Evolutionary conservation across 1,284 basidiomycete genomes (phyloP).

Genomic region (Athelia sp.): DNA sequence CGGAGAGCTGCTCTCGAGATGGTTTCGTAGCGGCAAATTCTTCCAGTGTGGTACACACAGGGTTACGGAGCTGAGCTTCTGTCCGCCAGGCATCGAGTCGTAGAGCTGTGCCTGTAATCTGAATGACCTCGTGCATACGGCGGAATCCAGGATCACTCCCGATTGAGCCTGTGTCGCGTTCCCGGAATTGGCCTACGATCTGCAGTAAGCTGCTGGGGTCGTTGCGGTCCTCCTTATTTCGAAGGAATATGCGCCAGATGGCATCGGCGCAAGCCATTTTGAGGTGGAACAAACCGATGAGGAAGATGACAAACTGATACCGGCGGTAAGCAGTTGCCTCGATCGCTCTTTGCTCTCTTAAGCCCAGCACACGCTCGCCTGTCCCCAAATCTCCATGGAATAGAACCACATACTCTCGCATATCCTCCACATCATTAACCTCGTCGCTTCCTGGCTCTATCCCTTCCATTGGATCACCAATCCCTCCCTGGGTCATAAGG

Average conservation of each 20-base stretch:
- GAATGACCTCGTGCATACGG: constrained; percentile 20
- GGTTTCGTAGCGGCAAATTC: constrained; percentile 2
- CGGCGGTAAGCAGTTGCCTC: constrained; percentile 12
- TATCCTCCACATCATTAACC: neutral
- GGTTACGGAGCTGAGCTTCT: neutral
- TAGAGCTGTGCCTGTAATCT: constrained; percentile 11
- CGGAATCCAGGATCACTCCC: constrained; percentile 17
- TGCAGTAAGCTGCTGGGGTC: constrained; percentile 12
- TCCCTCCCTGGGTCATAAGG: constrained; percentile 10
- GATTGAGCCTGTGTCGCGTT: constrained; percentile 20
- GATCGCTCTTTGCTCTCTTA: constrained; percentile 2
- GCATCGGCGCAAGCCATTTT: constrained; percentile 28
- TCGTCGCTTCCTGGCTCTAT: neutral
- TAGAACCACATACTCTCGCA: constrained; percentile 14
- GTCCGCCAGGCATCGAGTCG: constrained; percentile 13
- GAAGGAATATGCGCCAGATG: constrained; percentile 19
- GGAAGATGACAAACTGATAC: constrained; percentile 18
- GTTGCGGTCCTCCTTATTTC: constrained; percentile 4
- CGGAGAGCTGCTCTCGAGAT: constrained; percentile 2
- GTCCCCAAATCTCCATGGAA: constrained; percentile 23
- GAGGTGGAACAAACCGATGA: constrained; percentile 25
- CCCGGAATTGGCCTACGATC: constrained; percentile 12
- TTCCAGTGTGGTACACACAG: neutral
- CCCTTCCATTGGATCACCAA: constrained; percentile 3
- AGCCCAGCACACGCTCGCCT: constrained; percentile 9